These are phyloP conservation scores for Ploettnerulaceae sp. DNA, from an alignment of 2,329 filamentous ascomycete genomes.

Conservation along the genomic window DNA sequence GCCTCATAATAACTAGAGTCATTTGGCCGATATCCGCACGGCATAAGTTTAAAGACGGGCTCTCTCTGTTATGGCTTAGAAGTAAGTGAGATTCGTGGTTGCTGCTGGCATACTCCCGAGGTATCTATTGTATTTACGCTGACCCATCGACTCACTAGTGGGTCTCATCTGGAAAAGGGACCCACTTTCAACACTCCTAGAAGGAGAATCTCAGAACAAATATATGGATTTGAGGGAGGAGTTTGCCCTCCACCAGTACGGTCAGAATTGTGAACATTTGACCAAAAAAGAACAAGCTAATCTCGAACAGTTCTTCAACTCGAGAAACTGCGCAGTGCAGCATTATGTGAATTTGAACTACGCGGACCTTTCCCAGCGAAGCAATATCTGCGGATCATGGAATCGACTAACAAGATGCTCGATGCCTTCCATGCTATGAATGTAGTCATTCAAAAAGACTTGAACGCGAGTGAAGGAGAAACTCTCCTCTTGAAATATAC, in stretches of 20 bases:
- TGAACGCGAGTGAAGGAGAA: slow-evolving; percentile 72
- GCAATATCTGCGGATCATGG: slow-evolving; percentile 68
- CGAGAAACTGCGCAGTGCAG: slow-evolving; percentile 66
- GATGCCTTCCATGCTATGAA: slow-evolving; percentile 97
- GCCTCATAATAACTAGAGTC: slow-evolving; percentile 79
- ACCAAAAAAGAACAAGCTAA: too few relatives aligned
- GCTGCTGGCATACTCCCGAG: too few relatives aligned
- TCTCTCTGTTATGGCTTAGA: slow-evolving; percentile 87
- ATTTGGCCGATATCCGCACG: slow-evolving; percentile 94
- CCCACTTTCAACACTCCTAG: slow-evolving; percentile 69
- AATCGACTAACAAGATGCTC: slow-evolving; percentile 76
- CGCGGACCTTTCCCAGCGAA: slow-evolving; percentile 78
- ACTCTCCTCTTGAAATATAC: slow-evolving; percentile 76
- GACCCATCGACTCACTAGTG: slow-evolving; percentile 44
- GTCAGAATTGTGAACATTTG: slow-evolving; percentile 27
- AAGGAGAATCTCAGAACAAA: slow-evolving; percentile 49
- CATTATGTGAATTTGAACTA: slow-evolving; percentile 83
- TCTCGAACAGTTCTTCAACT: slow-evolving; percentile 49
- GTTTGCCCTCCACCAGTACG: slow-evolving; percentile 77
- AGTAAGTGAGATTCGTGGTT: too few relatives aligned
- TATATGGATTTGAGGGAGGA: slow-evolving; percentile 91
- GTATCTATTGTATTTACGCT: too few relatives aligned
- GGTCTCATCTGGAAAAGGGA: slow-evolving; percentile 94
- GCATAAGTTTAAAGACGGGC: slow-evolving; percentile 79
- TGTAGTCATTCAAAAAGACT: slow-evolving; percentile 78